Conservation (phyloP, 2,329 filamentous ascomycete genomes). For the Bipolaris victoriae region DNA sequence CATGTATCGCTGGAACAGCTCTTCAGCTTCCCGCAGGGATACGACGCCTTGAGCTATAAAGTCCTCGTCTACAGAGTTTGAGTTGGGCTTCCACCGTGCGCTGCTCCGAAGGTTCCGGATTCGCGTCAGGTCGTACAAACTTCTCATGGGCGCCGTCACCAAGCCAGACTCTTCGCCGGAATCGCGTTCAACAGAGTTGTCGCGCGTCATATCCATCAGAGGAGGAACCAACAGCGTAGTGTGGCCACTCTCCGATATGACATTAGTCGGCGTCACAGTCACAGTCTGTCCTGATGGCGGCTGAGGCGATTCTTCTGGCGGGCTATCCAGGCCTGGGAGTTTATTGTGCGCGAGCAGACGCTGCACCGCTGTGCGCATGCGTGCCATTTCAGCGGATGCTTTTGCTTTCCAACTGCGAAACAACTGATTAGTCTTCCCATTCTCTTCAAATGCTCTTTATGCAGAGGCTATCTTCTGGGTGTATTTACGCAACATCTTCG, state of each 20-base stretch:
- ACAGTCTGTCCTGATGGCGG: slow-evolving; percentile 18
- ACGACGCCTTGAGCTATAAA: slow-evolving; percentile 43
- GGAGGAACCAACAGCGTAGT: slow-evolving; percentile 34
- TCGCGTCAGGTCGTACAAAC: slow-evolving; percentile 42
- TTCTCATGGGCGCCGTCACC: slow-evolving; percentile 43
- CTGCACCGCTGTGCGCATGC: slow-evolving; percentile 37
- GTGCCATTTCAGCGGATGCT: slow-evolving; percentile 32
- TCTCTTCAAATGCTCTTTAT: too few species aligned
- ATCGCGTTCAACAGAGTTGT: slow-evolving; percentile 41
- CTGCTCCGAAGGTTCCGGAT: slow-evolving; percentile 43
- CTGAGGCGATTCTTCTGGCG: slow-evolving; percentile 20
- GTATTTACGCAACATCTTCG: slow-evolving; percentile 41
- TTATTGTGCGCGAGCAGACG: slow-evolving; percentile 36
- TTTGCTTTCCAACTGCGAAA: slow-evolving; percentile 41
- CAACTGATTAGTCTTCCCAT: background rate
- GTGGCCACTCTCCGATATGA: slow-evolving; percentile 32
- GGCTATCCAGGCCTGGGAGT: slow-evolving; percentile 32
- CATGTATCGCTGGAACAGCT: slow-evolving; percentile 40
- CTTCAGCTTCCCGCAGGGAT: slow-evolving; percentile 34
- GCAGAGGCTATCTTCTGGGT: background rate
- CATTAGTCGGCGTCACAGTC: slow-evolving; percentile 33
- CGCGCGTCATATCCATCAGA: slow-evolving; percentile 44
- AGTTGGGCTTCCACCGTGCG: slow-evolving; percentile 30
- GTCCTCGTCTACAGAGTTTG: slow-evolving; percentile 38
- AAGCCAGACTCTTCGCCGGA: slow-evolving; percentile 35